Evolutionary conservation across 306 rosid species (phyloP).

Genomic region (Citrullus amarus): DNA sequence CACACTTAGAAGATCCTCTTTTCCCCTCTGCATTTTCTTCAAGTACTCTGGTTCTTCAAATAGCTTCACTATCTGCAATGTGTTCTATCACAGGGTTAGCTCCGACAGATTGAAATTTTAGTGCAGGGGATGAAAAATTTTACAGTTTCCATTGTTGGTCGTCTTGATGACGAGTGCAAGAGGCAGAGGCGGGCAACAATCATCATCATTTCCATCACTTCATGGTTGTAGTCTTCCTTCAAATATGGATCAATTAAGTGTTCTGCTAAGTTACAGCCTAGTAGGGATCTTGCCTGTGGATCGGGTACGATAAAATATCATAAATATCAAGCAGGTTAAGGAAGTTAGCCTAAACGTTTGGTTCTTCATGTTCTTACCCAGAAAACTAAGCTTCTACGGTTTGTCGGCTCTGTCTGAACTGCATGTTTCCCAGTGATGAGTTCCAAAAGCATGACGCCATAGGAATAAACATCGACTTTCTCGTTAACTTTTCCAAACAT

Average conservation of each 20-base stretch:
- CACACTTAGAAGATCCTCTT: conserved; percentile 18
- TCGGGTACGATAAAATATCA: background rate
- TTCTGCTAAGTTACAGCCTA: conserved; percentile 21
- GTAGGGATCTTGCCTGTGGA: conserved; percentile 35
- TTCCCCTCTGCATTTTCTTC: conserved; percentile 28
- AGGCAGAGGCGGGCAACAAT: conserved; percentile 34
- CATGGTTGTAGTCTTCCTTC: conserved; percentile 25
- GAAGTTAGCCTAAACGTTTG: background rate
- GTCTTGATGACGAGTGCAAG: conserved; percentile 32
- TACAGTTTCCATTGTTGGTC: conserved; percentile 40
- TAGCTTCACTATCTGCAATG: conserved; percentile 28
- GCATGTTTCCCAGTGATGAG: conserved; percentile 44
- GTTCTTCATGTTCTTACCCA: conserved; percentile 22
- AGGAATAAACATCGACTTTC: conserved; percentile 39
- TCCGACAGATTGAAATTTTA: background rate
- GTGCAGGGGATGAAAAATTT: background rate
- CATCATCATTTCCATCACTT: conserved; percentile 38
- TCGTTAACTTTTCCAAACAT: conserved; percentile 37
- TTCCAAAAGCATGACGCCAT: conserved; percentile 38
- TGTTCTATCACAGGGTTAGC: background rate
- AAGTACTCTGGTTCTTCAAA: conserved; percentile 34
- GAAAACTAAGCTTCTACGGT: conserved; percentile 30
- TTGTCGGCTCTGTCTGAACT: conserved; percentile 20
- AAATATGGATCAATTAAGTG: conserved; percentile 30
- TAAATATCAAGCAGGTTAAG: background rate